A percentile compares a stretch with the other conserved stretches of the same genome.
phyloP scores from a whole-genome alignment of 202 grass and related monocot species.

The Bolboschoenoplectus hybrid region DNA sequence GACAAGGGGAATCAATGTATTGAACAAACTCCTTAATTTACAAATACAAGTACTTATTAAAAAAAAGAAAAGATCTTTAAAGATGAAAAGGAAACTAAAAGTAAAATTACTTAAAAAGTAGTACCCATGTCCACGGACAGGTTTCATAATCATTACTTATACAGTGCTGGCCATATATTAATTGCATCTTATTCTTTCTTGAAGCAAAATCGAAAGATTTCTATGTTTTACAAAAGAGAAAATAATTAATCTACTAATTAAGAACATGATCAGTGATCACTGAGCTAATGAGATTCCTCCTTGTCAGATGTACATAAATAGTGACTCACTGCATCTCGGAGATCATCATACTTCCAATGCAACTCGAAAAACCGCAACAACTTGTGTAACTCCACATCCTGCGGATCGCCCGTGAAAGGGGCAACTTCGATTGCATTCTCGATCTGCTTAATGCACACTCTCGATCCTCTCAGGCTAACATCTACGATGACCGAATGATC shows the following conservation, averaged over 20 bases:
- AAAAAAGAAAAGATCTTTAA: neutral
- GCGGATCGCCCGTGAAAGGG: conserved; percentile 9
- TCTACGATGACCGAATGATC: conserved; percentile 32
- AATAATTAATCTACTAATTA: neutral
- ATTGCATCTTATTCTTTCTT: neutral
- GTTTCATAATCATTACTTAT: conserved; percentile 1
- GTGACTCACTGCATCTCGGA: conserved; percentile 28
- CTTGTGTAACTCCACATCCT: conserved; percentile 19
- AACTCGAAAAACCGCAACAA: conserved; percentile 25
- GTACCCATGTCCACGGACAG: neutral
- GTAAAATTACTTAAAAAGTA: neutral
- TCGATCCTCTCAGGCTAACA: conserved; percentile 4
- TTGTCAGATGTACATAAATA: conserved; percentile 1
- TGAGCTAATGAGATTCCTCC: neutral
- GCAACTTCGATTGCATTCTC: conserved; percentile 27
- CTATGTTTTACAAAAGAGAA: neutral
- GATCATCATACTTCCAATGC: conserved; percentile 16
- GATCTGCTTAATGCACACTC: neutral
- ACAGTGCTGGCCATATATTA: neutral
- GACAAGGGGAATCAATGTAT: neutral
- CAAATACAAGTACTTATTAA: neutral
- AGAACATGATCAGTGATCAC: neutral
- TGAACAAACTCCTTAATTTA: neutral
- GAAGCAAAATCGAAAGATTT: conserved; percentile 4
- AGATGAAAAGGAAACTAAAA: neutral